These are phyloP conservation scores for Lentinula detonsa DNA, from an alignment of 768 basidiomycete species.

Conservation along the genomic window DNA sequence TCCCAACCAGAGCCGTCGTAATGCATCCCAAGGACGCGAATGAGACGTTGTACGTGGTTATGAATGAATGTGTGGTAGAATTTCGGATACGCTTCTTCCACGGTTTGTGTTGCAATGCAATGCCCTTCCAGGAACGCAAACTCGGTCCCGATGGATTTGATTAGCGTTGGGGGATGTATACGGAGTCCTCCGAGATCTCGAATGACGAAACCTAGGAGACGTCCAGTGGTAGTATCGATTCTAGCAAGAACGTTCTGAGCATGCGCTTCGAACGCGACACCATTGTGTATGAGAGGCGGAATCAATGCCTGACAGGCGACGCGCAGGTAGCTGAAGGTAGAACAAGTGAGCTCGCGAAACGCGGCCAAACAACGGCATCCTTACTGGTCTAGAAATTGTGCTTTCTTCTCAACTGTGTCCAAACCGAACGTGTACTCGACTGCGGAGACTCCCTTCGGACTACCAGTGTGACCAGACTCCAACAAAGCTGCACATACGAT, in stretches of 20 bases:
- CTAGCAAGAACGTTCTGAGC: constrained; percentile 52
- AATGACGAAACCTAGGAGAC: constrained; percentile 43
- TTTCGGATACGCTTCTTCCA: constrained; percentile 48
- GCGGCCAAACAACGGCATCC: background rate
- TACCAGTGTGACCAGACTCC: constrained; percentile 42
- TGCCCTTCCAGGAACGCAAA: constrained; percentile 50
- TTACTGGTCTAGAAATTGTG: constrained; percentile 41
- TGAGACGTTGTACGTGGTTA: constrained; percentile 53
- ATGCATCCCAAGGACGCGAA: constrained; percentile 47
- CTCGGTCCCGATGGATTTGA: constrained; percentile 40
- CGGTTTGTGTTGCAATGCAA: constrained; percentile 39
- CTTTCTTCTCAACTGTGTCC: constrained; percentile 39
- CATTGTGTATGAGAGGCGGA: constrained; percentile 46
- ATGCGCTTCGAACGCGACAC: constrained; percentile 58
- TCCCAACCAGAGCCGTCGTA: constrained; percentile 46
- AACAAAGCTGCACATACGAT: constrained; percentile 47
- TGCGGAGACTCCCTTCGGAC: constrained; percentile 35
- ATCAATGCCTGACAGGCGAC: constrained; percentile 46
- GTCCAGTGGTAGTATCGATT: constrained; percentile 34
- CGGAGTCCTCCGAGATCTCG: constrained; percentile 56
- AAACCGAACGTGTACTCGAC: constrained; percentile 41
- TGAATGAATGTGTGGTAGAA: constrained; percentile 58
- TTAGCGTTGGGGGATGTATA: constrained; percentile 44
- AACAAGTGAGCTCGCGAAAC: background rate
- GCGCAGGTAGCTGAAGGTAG: constrained; percentile 35